Conservation (phyloP, 225 moss, liverwort and hornwort species). For the Rhytidiadelphus loreus region DNA sequence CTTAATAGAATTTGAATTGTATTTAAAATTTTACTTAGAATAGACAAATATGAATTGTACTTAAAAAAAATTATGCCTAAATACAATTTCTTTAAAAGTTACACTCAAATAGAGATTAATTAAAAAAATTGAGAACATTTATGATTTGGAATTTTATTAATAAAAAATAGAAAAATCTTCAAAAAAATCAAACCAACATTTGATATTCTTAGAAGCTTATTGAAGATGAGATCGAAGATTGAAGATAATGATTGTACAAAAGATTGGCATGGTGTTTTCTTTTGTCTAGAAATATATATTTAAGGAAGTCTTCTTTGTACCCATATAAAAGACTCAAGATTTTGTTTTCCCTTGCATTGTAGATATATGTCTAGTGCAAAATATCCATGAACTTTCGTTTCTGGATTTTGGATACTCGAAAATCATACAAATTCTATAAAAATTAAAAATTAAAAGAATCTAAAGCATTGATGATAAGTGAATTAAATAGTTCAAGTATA, state of each 20-base stretch:
- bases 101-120: background rate
- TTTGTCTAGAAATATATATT: background rate
- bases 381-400: accelerated
- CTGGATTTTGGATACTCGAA: background rate
- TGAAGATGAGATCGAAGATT: background rate
- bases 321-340: accelerated
- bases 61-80: background rate
- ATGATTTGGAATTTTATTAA: background rate
- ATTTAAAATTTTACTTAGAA: no score
- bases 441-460: background rate
- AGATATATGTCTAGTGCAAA: background rate
- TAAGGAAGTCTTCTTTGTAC: background rate
- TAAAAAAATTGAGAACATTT: no score
- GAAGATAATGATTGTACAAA: background rate
- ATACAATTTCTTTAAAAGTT: background rate
- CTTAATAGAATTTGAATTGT: background rate
- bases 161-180: background rate
- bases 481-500: background rate
- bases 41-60: background rate
- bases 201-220: background rate
- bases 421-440: background rate
- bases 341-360: background rate
- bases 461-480: no score
- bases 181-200: background rate
- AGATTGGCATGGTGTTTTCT: background rate